Conservation (phyloP, 75 land plant species). For the Picea glauca region DNA sequence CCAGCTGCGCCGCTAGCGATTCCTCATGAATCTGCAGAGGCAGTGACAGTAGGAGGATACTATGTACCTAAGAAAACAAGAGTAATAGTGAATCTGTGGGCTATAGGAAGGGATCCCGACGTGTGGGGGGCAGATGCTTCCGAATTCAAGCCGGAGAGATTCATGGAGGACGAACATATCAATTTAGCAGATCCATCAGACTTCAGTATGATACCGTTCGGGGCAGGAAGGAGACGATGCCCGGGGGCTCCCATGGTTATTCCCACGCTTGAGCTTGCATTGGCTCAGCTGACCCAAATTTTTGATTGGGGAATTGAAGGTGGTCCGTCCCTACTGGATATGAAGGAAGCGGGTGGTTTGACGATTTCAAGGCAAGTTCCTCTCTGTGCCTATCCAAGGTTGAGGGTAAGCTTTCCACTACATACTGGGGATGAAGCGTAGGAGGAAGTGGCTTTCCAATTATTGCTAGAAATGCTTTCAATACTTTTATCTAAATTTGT, state of each 20-base stretch:
- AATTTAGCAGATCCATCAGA: neutral
- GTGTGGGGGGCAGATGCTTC: neutral
- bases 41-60: neutral
- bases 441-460: too few relatives aligned
- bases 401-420: neutral
- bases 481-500: too few relatives aligned
- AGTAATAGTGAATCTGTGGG: constrained; percentile 9
- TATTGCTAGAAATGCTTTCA: too few relatives aligned
- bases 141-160: neutral
- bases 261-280: neutral
- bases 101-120: constrained; percentile 8
- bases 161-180: neutral
- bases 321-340: constrained; percentile 1
- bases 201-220: constrained; percentile 24
- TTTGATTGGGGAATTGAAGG: constrained; percentile 13
- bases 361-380: neutral
- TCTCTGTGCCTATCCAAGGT: neutral
- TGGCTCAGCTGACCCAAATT: constrained; percentile 15
- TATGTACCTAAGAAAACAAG: constrained; percentile 4
- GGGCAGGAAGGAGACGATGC: constrained; percentile 23
- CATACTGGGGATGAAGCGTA: too few relatives aligned
- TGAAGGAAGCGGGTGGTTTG: neutral
- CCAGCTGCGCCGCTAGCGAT: constrained; percentile 5
- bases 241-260: constrained; percentile 19
- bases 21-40: neutral